Evolutionary conservation across 208 protist genomes (phyloP).

Genomic region (Herpetomonas tarakana): DNA sequence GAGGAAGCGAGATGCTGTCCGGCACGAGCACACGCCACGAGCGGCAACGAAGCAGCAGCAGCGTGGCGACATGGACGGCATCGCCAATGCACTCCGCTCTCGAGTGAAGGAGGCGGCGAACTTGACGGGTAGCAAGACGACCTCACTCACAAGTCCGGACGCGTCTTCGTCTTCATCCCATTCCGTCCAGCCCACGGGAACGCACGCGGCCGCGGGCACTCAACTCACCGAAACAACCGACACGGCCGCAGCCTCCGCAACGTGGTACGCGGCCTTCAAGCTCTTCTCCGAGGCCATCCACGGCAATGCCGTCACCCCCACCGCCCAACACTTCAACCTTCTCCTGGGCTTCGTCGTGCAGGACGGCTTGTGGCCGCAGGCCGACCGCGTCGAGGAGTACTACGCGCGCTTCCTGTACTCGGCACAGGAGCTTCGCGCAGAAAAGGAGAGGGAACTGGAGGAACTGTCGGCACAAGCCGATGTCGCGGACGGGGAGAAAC

Average conservation of each 20-base stretch:
- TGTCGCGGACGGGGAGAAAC: not conserved
- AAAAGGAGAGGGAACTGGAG: slow-evolving; percentile 15
- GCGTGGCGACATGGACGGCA: no score
- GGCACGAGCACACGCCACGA: no score
- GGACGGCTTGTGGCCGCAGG: slow-evolving; percentile 42
- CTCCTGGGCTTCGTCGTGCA: slow-evolving; percentile 50
- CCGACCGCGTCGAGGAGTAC: slow-evolving; percentile 50
- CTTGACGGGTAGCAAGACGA: no score
- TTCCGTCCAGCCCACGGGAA: no score
- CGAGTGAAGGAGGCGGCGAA: no score
- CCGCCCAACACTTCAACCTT: slow-evolving; percentile 69
- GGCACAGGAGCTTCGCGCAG: slow-evolving; percentile 17
- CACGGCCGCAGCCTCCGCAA: not conserved
- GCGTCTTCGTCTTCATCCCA: no score
- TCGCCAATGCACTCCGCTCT: no score
- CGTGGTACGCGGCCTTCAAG: slow-evolving; percentile 45
- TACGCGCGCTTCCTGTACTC: slow-evolving; percentile 39
- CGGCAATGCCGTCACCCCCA: slow-evolving; percentile 49
- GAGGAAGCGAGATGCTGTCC: no score
- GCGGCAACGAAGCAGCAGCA: no score
- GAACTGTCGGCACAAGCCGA: not conserved
- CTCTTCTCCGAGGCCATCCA: slow-evolving; percentile 56
- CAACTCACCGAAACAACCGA: slow-evolving; percentile 1
- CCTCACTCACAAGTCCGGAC: no score
- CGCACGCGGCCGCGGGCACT: no score